These are phyloP conservation scores for Termitomyces sp. DNA, from an alignment of 768 basidiomycete genomes.

Conservation along the genomic window DNA sequence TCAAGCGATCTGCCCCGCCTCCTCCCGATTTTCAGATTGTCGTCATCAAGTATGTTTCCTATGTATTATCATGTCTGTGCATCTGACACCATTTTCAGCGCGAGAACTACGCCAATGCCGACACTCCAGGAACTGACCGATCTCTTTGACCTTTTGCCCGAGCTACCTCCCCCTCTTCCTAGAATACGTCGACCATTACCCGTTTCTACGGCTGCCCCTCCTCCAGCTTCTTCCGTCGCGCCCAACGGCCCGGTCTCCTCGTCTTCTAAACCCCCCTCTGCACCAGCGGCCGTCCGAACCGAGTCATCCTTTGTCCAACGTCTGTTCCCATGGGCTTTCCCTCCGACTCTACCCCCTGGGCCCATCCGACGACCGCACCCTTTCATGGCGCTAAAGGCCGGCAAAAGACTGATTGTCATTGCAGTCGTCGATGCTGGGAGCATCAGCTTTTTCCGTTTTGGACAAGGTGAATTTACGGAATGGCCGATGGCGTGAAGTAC, in stretches of 20 bases:
- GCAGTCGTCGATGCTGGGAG: constrained; percentile 87
- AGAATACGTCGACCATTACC: constrained; percentile 28
- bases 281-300: neutral
- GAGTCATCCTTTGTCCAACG: constrained; percentile 20
- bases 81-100: constrained; percentile 38
- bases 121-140: constrained; percentile 70
- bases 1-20: constrained; percentile 70
- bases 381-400: constrained; percentile 76
- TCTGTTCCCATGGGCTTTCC: constrained; percentile 22
- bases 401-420: constrained; percentile 78
- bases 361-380: constrained; percentile 52
- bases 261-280: neutral
- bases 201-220: neutral
- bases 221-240: constrained; percentile 1
- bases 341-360: constrained; percentile 8
- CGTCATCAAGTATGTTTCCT: constrained; percentile 64
- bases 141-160: constrained; percentile 68
- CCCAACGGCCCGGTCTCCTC: neutral
- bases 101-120: constrained; percentile 78
- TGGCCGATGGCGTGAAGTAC: constrained; percentile 57
- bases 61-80: neutral
- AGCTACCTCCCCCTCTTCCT: constrained; percentile 58
- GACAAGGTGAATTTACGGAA: constrained; percentile 79
- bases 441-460: constrained; percentile 85
- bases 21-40: constrained; percentile 84